Percentiles rank a stretch among this genome's conserved stretches.
phyloP scores from a whole-genome alignment of 2,329 filamentous ascomycete genomes.

The Dothidotthia symphoricarpi region DNA sequence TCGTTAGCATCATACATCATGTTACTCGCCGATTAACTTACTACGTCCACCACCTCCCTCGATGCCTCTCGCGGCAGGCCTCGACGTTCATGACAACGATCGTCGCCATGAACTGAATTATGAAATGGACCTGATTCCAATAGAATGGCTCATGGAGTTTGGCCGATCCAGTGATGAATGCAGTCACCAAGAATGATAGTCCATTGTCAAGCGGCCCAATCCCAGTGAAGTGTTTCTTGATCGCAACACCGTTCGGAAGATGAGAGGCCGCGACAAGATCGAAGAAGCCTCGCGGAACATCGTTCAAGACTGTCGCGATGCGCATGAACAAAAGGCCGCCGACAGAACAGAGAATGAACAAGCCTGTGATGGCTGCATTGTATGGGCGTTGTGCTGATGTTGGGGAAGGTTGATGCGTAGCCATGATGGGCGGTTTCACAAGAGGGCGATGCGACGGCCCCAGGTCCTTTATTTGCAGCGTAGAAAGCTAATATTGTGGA shows the following conservation, averaged over 20 bases:
- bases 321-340: conserved; percentile 15
- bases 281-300: conserved; percentile 7
- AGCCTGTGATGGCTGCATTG: conserved; percentile 7
- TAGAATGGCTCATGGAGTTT: conserved; percentile 14
- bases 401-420: background rate
- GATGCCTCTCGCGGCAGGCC: conserved; percentile 15
- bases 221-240: conserved; percentile 17
- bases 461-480: no score
- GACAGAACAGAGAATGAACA: conserved; percentile 2
- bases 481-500: no score
- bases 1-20: background rate
- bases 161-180: conserved; percentile 12
- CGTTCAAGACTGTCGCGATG: conserved; percentile 4
- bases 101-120: conserved; percentile 7
- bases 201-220: conserved; percentile 8
- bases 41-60: conserved; percentile 18
- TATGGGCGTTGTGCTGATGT: conserved; percentile 6
- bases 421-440: no score
- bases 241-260: conserved; percentile 11
- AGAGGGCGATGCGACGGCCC: no score
- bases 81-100: conserved; percentile 14
- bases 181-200: conserved; percentile 12
- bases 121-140: conserved; percentile 19
- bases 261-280: conserved; percentile 1
- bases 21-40: conserved; percentile 3